phyloP scores from a whole-genome alignment of 306 rosid species.

The Geum urbanum region DNA sequence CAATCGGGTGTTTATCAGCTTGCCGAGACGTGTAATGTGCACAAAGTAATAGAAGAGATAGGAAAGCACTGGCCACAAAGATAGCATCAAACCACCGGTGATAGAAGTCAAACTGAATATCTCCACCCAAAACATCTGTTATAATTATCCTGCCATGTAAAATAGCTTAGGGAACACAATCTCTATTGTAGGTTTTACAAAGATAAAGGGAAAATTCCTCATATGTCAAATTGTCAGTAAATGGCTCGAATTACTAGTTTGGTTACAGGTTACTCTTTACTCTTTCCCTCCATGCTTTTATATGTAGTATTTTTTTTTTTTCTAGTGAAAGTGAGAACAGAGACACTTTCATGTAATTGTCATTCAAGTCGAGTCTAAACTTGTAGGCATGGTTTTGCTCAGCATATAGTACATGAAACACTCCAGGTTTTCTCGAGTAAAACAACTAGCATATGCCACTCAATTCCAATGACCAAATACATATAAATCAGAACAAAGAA shows the following conservation, averaged over 20 bases:
- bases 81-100: slow-evolving; percentile 99
- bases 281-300: neutral
- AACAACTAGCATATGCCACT: neutral
- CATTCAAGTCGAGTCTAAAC: neutral
- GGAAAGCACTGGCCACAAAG: slow-evolving; percentile 97
- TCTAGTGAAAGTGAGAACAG: neutral
- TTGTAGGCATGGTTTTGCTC: neutral
- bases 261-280: neutral
- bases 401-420: neutral
- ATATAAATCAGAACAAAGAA: neutral
- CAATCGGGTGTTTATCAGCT: slow-evolving; percentile 95
- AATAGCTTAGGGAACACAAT: slow-evolving; percentile 7
- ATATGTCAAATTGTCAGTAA: neutral
- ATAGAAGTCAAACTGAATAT: slow-evolving; percentile 95
- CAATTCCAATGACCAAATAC: neutral
- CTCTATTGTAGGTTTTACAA: no score
- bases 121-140: slow-evolving; percentile 98
- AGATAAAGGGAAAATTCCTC: neutral
- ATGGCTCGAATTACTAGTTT: neutral
- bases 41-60: slow-evolving; percentile 87
- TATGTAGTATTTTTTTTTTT: slow-evolving; percentile 7
- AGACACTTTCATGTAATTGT: slow-evolving; percentile 4
- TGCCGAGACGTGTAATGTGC: slow-evolving; percentile 97
- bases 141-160: slow-evolving; percentile 71
- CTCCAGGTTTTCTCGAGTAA: neutral